A percentile compares a stretch with the other conserved stretches of the same genome.
Evolutionary conservation across 2,329 filamentous ascomycete species (phyloP).

Genomic region (Aspergillus novofumigatus): DNA sequence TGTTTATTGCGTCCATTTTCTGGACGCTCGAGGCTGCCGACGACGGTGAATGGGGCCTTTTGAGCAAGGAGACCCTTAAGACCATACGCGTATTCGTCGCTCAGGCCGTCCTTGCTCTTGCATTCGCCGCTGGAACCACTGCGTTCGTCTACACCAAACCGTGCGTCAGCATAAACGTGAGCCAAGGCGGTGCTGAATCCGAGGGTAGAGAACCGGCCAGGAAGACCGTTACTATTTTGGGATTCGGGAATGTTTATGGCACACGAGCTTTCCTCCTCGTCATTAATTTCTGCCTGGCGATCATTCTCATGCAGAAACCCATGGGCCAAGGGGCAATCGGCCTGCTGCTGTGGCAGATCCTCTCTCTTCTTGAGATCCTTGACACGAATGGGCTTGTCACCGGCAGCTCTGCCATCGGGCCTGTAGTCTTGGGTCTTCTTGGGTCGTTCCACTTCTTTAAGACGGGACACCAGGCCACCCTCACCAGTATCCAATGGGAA

Average conservation of each 20-base stretch:
- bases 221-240: slow-evolving; percentile 69
- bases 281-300: slow-evolving; percentile 70
- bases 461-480: slow-evolving; percentile 87
- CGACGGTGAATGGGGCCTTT: slow-evolving; percentile 70
- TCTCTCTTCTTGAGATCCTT: slow-evolving; percentile 66
- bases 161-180: slow-evolving; percentile 68
- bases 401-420: slow-evolving; percentile 66
- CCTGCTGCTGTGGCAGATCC: slow-evolving; percentile 80
- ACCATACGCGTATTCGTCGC: slow-evolving; percentile 71
- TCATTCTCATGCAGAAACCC: slow-evolving; percentile 82
- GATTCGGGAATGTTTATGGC: slow-evolving; percentile 90
- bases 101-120: slow-evolving; percentile 73
- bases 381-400: slow-evolving; percentile 59
- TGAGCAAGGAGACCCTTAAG: slow-evolving; percentile 63
- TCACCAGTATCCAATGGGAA: slow-evolving; percentile 93
- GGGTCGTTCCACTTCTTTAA: slow-evolving; percentile 97
- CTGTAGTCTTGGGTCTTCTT: slow-evolving; percentile 78
- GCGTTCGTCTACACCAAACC: slow-evolving; percentile 85
- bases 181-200: slow-evolving; percentile 40
- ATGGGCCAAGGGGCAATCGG: slow-evolving; percentile 86
- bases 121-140: slow-evolving; percentile 76
- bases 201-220: slow-evolving; percentile 38
- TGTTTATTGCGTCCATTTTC: slow-evolving; percentile 73
- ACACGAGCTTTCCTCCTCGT: slow-evolving; percentile 83
- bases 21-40: slow-evolving; percentile 89